phyloP scores from a whole-genome alignment of 179 eudicot species.

The Amaranthus tricolor region DNA sequence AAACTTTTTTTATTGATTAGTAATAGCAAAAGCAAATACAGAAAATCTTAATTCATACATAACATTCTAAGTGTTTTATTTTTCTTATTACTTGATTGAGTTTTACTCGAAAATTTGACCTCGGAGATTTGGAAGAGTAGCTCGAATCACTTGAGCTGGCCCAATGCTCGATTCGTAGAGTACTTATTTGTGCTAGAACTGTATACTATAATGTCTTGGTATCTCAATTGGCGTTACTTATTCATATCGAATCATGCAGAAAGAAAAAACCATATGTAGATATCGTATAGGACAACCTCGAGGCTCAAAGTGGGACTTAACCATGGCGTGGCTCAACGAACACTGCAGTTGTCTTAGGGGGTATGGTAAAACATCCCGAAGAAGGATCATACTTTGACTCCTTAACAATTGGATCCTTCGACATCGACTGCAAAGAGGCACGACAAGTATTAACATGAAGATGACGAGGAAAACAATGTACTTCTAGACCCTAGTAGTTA shows the following conservation, averaged over 20 bases:
- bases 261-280: neutral
- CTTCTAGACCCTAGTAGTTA: no score
- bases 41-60: no score
- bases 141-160: neutral
- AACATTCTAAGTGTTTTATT: no score
- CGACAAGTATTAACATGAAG: neutral
- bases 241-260: neutral
- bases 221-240: neutral
- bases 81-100: no score
- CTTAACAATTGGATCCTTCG: conserved; percentile 61
- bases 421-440: conserved; percentile 47
- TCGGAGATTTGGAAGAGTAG: no score
- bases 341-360: conserved; percentile 78
- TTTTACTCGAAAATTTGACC: no score
- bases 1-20: no score
- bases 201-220: neutral
- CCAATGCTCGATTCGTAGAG: neutral
- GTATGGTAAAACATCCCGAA: conserved; percentile 65
- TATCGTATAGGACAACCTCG: neutral
- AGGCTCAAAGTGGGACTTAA: conserved; percentile 8
- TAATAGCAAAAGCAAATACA: no score
- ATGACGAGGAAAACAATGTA: no score
- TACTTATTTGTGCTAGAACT: neutral
- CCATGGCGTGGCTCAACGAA: conserved; percentile 65
- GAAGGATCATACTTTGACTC: conserved; percentile 61